phyloP scores from a whole-genome alignment of 2,329 filamentous ascomycete species.

The Phialemoniopsis sp. region DNA sequence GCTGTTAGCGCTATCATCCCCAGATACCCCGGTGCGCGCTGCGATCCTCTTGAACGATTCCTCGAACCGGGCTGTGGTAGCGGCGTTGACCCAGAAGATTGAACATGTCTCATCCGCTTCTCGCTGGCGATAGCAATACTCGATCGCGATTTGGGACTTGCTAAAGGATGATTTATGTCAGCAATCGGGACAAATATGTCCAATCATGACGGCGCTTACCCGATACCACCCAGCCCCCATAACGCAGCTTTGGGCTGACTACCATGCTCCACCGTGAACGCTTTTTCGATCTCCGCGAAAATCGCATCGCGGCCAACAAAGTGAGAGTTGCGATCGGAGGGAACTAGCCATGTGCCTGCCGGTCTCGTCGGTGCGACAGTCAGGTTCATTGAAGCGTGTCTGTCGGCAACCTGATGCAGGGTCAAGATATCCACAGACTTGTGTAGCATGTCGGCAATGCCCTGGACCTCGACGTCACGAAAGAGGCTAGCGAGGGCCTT shows the following conservation, averaged over 20 bases:
- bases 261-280: neutral
- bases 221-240: conserved; percentile 18
- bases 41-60: neutral
- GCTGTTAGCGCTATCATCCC: too few species aligned
- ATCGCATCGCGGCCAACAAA: too few species aligned
- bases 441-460: neutral
- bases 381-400: too few species aligned
- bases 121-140: neutral
- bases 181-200: too few species aligned
- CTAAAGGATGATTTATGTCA: too few species aligned
- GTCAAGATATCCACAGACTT: neutral
- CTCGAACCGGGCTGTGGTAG: neutral
- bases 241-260: conserved; percentile 8
- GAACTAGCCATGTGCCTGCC: too few species aligned
- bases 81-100: neutral
- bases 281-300: neutral
- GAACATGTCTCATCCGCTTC: neutral
- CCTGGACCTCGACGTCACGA: neutral
- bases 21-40: too few species aligned
- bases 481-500: neutral
- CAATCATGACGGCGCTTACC: too few species aligned
- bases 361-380: too few species aligned
- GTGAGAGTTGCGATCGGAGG: too few species aligned
- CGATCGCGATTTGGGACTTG: neutral
- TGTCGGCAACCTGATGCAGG: too few species aligned